Evolutionary conservation across 139 green algal species (phyloP).

Genomic region (Closterium sp.): DNA sequence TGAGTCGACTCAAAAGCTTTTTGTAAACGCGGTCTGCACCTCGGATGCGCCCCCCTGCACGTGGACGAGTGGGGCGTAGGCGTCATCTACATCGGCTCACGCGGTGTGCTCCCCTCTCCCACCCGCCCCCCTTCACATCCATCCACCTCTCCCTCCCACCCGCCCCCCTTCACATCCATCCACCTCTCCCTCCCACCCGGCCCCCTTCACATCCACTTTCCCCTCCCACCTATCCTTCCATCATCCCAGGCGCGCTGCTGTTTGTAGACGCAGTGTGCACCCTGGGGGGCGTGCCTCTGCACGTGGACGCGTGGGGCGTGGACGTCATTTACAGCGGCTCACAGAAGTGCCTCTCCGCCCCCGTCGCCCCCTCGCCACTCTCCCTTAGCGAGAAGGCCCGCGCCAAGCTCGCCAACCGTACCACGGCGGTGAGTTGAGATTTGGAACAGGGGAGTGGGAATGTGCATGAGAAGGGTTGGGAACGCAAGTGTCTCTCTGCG

Average conservation of each 20-base stretch:
- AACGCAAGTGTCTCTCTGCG: constrained; percentile 84
- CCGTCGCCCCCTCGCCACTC: constrained; percentile 45
- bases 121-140: constrained; percentile 39
- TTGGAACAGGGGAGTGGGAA: not conserved
- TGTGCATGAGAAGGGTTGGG: too few species aligned
- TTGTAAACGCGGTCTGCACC: constrained; percentile 91
- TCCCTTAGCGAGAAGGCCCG: constrained; percentile 42
- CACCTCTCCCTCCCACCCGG: too few species aligned
- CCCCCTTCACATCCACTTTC: too few species aligned
- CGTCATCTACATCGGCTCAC: constrained; percentile 10
- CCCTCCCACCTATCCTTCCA: constrained; percentile 40
- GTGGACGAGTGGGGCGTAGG: constrained; percentile 38
- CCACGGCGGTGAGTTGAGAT: not conserved
- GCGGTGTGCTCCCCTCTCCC: too few species aligned
- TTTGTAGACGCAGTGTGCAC: constrained; percentile 92
- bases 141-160: constrained; percentile 24
- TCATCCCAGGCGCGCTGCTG: constrained; percentile 62
- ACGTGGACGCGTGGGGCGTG: constrained; percentile 41
- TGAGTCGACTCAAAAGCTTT: too few species aligned
- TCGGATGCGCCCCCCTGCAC: constrained; percentile 78
- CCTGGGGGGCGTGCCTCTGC: constrained; percentile 78
- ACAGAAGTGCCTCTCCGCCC: constrained; percentile 86
- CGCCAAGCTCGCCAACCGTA: constrained; percentile 41
- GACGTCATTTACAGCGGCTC: constrained; percentile 48
- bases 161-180: not conserved